Percentiles rank a stretch among this genome's conserved stretches.
phyloP scores from a whole-genome alignment of 345 rosid species.

The Citropsis articulata region DNA sequence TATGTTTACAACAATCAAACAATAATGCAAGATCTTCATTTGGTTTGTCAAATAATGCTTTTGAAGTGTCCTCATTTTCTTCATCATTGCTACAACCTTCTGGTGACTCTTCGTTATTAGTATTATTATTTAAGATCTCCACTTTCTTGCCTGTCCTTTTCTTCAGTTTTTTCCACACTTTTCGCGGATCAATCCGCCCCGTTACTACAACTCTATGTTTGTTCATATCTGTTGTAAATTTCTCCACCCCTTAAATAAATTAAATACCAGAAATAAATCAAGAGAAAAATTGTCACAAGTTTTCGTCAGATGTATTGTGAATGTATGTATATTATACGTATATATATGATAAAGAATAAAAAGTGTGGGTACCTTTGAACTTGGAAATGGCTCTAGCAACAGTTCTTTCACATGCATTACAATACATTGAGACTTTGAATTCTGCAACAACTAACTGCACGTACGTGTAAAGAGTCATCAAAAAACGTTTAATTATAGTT shows the following conservation, averaged over 20 bases:
- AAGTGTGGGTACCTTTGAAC: slow-evolving; percentile 42
- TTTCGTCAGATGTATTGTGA: too few relatives aligned
- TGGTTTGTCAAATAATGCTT: not conserved
- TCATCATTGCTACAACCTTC: not conserved
- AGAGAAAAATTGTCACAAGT: too few relatives aligned
- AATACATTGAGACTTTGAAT: slow-evolving; percentile 58
- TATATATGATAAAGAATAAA: too few relatives aligned
- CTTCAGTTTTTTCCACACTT: slow-evolving; percentile 66
- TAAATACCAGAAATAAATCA: not conserved
- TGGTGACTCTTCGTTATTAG: slow-evolving; percentile 19
- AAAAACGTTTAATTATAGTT: too few relatives aligned
- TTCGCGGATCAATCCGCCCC: slow-evolving; percentile 53
- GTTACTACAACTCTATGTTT: slow-evolving; percentile 54
- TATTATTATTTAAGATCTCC: slow-evolving; percentile 32
- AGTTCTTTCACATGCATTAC: slow-evolving; percentile 76
- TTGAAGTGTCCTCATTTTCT: not conserved
- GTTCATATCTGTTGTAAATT: slow-evolving; percentile 63
- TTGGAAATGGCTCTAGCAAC: slow-evolving; percentile 59
- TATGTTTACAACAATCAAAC: slow-evolving; percentile 20
- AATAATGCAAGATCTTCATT: not conserved
- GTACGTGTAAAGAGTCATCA: not conserved
- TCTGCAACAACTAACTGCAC: slow-evolving; percentile 46
- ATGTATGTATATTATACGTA: too few relatives aligned
- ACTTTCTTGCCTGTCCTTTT: slow-evolving; percentile 62
- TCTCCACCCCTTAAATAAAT: slow-evolving; percentile 54